Evolutionary conservation across 1,284 basidiomycete species (phyloP).

Genomic region (Pseudozyma tsukubaensis): DNA sequence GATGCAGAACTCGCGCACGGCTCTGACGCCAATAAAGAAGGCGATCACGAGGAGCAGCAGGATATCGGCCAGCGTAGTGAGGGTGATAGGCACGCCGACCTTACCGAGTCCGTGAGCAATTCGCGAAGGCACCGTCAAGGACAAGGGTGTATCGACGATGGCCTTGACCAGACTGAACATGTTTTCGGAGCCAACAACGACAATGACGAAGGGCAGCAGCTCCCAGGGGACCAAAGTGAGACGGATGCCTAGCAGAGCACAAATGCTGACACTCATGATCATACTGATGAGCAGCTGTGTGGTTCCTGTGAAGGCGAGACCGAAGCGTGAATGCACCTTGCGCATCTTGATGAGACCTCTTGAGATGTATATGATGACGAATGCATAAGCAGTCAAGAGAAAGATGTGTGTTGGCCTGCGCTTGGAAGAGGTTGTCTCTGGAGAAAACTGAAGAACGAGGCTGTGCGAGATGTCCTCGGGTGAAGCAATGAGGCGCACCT

Average conservation of each 20-base stretch:
- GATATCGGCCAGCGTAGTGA: conserved; percentile 90
- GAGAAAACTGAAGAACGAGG: conserved; percentile 55
- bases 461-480: conserved; percentile 51
- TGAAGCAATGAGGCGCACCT: conserved; percentile 51
- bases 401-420: conserved; percentile 64
- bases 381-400: conserved; percentile 83
- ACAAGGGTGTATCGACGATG: conserved; percentile 87
- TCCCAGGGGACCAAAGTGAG: conserved; percentile 88
- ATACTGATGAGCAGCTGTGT: conserved; percentile 91
- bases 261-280: conserved; percentile 90
- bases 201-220: conserved; percentile 89
- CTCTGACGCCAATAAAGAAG: conserved; percentile 77
- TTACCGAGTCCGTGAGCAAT: conserved; percentile 88
- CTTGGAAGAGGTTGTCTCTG: conserved; percentile 36
- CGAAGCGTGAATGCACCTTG: conserved; percentile 85
- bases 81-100: conserved; percentile 88
- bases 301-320: conserved; percentile 90
- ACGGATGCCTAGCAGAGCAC: conserved; percentile 83
- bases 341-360: conserved; percentile 75
- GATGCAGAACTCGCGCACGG: conserved; percentile 90
- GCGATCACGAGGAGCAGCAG: conserved; percentile 82
- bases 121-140: conserved; percentile 88
- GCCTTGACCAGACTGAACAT: conserved; percentile 94
- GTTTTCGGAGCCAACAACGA: conserved; percentile 95
- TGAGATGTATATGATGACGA: conserved; percentile 82